These are phyloP conservation scores for Strigomonas culicis DNA, from an alignment of 208 protist species.

Conservation along the genomic window DNA sequence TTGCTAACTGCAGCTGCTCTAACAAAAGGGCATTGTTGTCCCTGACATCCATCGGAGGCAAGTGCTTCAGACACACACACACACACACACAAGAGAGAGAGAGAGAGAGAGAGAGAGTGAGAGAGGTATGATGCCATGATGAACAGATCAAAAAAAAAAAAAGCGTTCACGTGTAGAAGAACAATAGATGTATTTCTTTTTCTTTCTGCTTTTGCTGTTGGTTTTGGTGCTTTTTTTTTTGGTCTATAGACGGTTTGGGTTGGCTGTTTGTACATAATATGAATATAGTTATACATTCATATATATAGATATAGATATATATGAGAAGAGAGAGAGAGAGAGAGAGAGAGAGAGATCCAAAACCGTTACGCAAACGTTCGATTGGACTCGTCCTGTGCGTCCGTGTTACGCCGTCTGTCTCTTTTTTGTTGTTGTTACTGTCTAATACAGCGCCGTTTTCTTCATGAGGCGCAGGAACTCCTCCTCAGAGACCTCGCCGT, in stretches of 20 bases:
- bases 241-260: no score
- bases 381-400: no score
- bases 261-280: no score
- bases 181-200: conserved; percentile 16
- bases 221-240: conserved; percentile 8
- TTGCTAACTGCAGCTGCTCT: no score
- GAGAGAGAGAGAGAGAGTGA: no score
- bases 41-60: no score
- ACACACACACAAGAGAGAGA: no score
- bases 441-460: conserved; percentile 83
- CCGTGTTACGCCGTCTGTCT: not conserved
- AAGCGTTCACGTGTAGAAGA: not conserved
- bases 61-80: no score
- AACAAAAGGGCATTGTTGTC: no score
- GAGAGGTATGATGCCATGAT: no score
- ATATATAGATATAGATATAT: no score
- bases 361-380: not conserved
- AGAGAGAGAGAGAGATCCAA: not conserved
- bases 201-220: not conserved
- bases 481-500: conserved; percentile 94
- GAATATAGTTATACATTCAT: no score
- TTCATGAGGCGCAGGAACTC: conserved; percentile 97
- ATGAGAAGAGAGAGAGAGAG: not conserved
- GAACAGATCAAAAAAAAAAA: conserved; percentile 19
- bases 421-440: not conserved